phyloP scores from a whole-genome alignment of 331 rosid species.

The Dryas integrifolia region DNA sequence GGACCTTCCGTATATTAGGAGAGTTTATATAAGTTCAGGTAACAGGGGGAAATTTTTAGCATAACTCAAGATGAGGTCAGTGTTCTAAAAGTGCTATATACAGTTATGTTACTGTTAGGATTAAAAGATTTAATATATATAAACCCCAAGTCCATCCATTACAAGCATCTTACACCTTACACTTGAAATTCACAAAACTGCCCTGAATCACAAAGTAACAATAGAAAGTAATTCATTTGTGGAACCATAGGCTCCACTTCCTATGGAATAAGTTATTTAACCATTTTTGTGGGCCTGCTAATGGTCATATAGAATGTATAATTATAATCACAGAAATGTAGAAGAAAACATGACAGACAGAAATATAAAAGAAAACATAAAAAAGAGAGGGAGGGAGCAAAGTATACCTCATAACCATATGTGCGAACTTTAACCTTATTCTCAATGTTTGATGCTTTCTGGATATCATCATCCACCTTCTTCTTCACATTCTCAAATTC shows the following conservation, averaged over 20 bases:
- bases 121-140: not conserved
- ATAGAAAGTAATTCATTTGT: not conserved
- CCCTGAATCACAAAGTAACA: not conserved
- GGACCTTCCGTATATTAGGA: not conserved
- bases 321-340: not conserved
- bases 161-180: not conserved
- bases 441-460: conserved; percentile 67
- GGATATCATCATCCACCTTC: conserved; percentile 77
- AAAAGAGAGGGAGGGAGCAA: conserved; percentile 1
- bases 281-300: not conserved
- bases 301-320: not conserved
- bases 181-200: not conserved
- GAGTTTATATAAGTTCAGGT: not conserved
- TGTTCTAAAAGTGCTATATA: not conserved
- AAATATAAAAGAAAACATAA: not conserved
- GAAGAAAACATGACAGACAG: not conserved
- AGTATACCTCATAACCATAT: conserved; percentile 85
- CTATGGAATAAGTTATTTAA: not conserved
- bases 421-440: conserved; percentile 73
- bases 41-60: not conserved
- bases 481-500: conserved; percentile 71
- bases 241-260: not conserved
- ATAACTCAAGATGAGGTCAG: not conserved
- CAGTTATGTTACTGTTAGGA: not conserved
- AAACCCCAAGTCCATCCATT: not conserved